Percentiles rank a stretch among this genome's conserved stretches.
Evolutionary conservation across 257 asterid genomes (phyloP).

Genomic region (Gentiana straminea): DNA sequence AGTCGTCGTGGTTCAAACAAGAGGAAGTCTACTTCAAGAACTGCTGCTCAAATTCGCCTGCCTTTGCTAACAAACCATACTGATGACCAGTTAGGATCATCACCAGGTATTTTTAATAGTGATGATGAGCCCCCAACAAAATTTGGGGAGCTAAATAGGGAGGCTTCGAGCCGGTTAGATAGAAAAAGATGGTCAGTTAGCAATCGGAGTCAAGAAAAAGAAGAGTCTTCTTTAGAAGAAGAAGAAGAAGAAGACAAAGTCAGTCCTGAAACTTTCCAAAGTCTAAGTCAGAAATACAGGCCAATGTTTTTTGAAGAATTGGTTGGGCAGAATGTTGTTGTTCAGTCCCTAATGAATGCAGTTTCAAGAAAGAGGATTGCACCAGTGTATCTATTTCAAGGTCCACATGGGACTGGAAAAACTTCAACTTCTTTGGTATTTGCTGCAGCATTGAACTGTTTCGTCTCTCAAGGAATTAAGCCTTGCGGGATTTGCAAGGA

Average conservation of each 20-base stretch:
- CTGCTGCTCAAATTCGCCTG: constrained; percentile 40
- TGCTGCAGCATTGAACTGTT: constrained; percentile 86
- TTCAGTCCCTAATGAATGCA: constrained; percentile 62
- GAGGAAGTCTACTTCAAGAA: constrained; percentile 43
- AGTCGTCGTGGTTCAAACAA: constrained; percentile 45
- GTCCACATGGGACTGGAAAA: constrained; percentile 97
- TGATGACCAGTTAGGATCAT: constrained; percentile 40
- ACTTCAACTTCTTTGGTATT: constrained; percentile 77
- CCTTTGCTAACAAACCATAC: constrained; percentile 56
- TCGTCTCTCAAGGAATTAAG: constrained; percentile 59
- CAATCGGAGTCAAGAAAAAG: constrained; percentile 63
- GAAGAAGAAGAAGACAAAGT: constrained; percentile 34
- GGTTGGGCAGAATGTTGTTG: constrained; percentile 76
- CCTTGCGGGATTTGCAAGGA: constrained; percentile 93
- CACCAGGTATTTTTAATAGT: constrained; percentile 44
- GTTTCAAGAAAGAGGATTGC: constrained; percentile 63
- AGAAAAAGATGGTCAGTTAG: constrained; percentile 84
- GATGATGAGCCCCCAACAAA: constrained; percentile 73
- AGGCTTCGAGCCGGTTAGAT: constrained; percentile 73
- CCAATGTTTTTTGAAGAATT: constrained; percentile 85
- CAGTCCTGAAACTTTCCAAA: constrained; percentile 54
- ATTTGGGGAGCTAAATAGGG: constrained; percentile 70
- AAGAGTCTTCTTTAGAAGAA: not conserved
- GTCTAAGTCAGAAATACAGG: constrained; percentile 75
- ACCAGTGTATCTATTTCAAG: constrained; percentile 86